Conservation (phyloP, 495 filamentous ascomycete genomes). For the Cenococcum geophilum region DNA sequence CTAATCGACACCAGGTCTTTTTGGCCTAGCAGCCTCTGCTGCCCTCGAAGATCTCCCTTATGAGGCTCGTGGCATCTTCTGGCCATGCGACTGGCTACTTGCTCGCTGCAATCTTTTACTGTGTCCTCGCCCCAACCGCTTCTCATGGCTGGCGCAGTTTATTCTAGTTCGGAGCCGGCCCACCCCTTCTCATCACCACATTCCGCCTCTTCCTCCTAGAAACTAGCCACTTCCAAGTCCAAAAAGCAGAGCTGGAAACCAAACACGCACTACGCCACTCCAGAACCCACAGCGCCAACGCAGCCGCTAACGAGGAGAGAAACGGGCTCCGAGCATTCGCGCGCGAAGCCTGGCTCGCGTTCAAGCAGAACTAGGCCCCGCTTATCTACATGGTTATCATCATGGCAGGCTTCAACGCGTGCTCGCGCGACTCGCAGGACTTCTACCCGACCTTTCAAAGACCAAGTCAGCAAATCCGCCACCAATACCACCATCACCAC, state of each 20-base stretch:
- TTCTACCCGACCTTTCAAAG: slow-evolving; percentile 43
- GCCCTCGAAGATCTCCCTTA: slow-evolving; percentile 35
- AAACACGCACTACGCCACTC: slow-evolving; percentile 11
- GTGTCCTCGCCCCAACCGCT: slow-evolving; percentile 35
- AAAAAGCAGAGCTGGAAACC: slow-evolving; percentile 37
- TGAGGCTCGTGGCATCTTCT: slow-evolving; percentile 34
- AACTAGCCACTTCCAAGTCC: slow-evolving; percentile 37
- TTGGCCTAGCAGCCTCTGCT: slow-evolving; percentile 31
- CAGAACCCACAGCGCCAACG: not conserved
- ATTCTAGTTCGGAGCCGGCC: slow-evolving; percentile 38
- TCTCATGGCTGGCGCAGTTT: slow-evolving; percentile 36
- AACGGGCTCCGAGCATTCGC: slow-evolving; percentile 33
- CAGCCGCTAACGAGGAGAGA: not conserved
- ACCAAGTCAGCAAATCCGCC: slow-evolving; percentile 35
- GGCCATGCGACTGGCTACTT: slow-evolving; percentile 34
- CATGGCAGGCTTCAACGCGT: slow-evolving; percentile 43
- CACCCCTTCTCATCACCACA: slow-evolving; percentile 34
- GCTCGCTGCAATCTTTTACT: slow-evolving; percentile 32
- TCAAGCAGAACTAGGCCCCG: slow-evolving; percentile 40
- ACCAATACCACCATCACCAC: slow-evolving; percentile 39
- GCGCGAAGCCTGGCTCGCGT: slow-evolving; percentile 29
- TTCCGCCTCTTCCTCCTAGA: slow-evolving; percentile 32
- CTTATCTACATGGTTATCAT: slow-evolving; percentile 43
- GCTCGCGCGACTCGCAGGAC: slow-evolving; percentile 44
- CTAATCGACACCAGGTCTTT: slow-evolving; percentile 12